Base-by-base conservation (phyloP, 129 eudicot species). In the Artemisia tridentata region DNA sequence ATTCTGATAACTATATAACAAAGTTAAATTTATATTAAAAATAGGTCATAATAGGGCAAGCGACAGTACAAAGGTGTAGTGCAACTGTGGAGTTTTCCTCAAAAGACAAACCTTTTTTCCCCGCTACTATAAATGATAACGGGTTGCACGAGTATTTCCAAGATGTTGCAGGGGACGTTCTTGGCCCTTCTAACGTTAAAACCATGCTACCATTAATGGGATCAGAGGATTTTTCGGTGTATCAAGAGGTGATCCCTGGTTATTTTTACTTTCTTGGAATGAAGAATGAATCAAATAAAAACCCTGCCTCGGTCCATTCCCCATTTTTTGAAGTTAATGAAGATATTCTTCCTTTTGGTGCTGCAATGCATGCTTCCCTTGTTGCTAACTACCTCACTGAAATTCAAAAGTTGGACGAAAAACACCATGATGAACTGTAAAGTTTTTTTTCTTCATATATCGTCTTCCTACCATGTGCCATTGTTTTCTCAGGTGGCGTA, bases 351-450 rank as follows among this genome's bases (percentile, higher is more conserved):
- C 96, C 98, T 10, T 78, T 46, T 77, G 98, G 98, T 63, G 97
- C 98, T 59, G 88, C 98, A 61, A 90, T 93, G 81, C 97, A 93
- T 23, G 98, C 98, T 18, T 85, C 97, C 14, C 69, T 93, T 71
- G 96, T 86, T 69, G 78, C 66, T 50, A 78, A 82, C 65, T 89
- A 87, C 76, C 84, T 89, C 65, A 69, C 38, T 63, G 84, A 87
- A 41, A 15, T 63, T 48, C 84, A 80, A 74, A 45, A 10, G 3
- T 11, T 50, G 63, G 67, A 60, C 41, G 60, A 38, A 50, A 47
- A 68, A 60, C 78, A 50, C 79, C 95, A 79, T 43, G 96, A 93
- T 29, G 98, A 93, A 80, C 63, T 92, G 80, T 89, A 75, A 87
- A 80, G 68, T 34, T 23, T 54, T 75, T 70, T 69, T 70, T 54